phyloP scores from a whole-genome alignment of 1,139 yeast species.

The Taphrina betulina region DNA sequence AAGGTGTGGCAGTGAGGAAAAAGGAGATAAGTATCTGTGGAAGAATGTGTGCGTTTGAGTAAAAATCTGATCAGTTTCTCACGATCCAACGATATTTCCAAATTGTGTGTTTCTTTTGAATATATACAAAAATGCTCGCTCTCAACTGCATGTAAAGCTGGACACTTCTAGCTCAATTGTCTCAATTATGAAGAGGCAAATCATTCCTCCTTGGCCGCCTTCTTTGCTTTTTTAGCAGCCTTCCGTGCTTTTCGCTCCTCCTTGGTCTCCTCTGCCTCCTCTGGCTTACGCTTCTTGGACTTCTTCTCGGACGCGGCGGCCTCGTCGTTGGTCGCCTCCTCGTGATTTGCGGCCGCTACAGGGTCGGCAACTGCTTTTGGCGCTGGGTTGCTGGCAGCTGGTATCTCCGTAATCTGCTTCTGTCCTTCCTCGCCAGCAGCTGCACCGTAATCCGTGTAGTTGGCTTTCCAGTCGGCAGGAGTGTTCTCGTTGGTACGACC shows the following conservation, averaged over 20 bases:
- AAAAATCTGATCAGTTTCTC: too few species aligned
- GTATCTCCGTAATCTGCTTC: constrained; percentile 39
- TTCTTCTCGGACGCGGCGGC: constrained; percentile 44
- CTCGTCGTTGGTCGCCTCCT: constrained; percentile 45
- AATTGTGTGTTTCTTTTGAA: too few species aligned
- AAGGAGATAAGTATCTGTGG: too few species aligned
- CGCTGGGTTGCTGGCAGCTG: constrained; percentile 45
- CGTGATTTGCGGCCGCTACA: constrained; percentile 45
- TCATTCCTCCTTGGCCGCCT: constrained; percentile 55
- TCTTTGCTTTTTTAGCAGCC: constrained; percentile 66
- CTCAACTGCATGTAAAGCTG: too few species aligned
- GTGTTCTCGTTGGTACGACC: constrained; percentile 93
- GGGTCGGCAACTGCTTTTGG: constrained; percentile 37
- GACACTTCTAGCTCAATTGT: too few species aligned
- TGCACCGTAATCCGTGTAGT: constrained; percentile 71
- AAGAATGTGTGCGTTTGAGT: too few species aligned
- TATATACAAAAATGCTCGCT: constrained; percentile 2
- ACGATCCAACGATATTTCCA: too few species aligned
- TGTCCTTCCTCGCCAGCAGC: constrained; percentile 42
- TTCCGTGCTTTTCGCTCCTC: constrained; percentile 56
- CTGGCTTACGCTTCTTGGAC: constrained; percentile 32
- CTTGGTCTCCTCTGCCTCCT: constrained; percentile 48
- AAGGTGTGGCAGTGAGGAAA: too few species aligned
- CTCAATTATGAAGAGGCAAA: too few species aligned
- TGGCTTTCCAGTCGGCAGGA: constrained; percentile 87